Conservation (phyloP, 2,329 filamentous ascomycete genomes). For the Phyllachora maydis region DNA sequence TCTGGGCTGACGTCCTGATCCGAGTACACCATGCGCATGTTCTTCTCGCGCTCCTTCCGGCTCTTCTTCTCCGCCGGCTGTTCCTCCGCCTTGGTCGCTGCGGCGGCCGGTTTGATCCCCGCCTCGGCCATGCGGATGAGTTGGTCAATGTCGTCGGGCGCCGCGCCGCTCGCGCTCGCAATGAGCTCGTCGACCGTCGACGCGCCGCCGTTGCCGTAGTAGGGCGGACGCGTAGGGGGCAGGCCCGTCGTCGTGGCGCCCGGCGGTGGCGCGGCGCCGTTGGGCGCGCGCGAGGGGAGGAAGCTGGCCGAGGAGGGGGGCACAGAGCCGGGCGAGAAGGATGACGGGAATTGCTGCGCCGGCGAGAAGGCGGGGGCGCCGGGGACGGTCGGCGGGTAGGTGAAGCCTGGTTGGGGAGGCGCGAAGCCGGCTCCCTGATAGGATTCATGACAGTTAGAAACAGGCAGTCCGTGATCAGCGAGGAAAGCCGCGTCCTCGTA, state of each 20-base stretch:
- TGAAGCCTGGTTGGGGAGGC: slow-evolving; percentile 15
- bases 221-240: slow-evolving; percentile 10
- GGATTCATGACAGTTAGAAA: too few species aligned
- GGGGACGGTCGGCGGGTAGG: slow-evolving; percentile 5
- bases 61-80: slow-evolving; percentile 35
- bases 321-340: slow-evolving; percentile 12
- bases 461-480: too few species aligned
- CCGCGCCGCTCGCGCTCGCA: slow-evolving; percentile 18
- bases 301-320: slow-evolving; percentile 15
- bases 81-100: slow-evolving; percentile 18
- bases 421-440: slow-evolving; percentile 20
- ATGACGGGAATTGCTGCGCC: slow-evolving; percentile 16
- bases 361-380: slow-evolving; percentile 6
- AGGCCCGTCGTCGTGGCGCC: slow-evolving; percentile 7
- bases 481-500: too few species aligned
- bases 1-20: slow-evolving; percentile 67
- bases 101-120: slow-evolving; percentile 26
- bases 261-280: slow-evolving; percentile 10
- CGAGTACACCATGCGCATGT: slow-evolving; percentile 55
- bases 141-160: slow-evolving; percentile 44
- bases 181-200: slow-evolving; percentile 26
- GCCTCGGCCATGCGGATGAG: slow-evolving; percentile 44
- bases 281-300: slow-evolving; percentile 24
- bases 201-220: slow-evolving; percentile 13
- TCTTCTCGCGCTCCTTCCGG: slow-evolving; percentile 41